Evolutionary conservation across 1,139 yeast genomes (phyloP), one percentile per base, ranked within the genome.

Genomic region (Lodderomyces beijingensis): DNA sequence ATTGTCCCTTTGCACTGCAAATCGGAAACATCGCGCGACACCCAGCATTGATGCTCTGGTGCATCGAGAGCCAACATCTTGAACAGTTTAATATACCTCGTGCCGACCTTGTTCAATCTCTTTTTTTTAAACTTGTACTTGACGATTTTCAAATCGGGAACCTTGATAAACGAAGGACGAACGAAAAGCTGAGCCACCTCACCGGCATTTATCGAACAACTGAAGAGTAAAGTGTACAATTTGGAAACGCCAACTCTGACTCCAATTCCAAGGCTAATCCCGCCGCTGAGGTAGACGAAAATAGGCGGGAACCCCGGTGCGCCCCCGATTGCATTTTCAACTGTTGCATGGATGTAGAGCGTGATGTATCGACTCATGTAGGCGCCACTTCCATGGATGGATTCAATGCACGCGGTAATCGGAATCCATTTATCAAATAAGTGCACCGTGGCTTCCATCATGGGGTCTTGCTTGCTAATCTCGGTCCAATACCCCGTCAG

Each of bases 11-110:
- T 10, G 27, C 45, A 42, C 25, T 34, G 39, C 21, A 42, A 33
- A 28, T 42, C 36, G 9, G 28, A 7, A 2, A 31, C 30, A 19
- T 41, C 27, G 11, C 19, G 25, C 13, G 38, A 29, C 17, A 33
- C 35, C 39, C 42, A 36, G 28, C 45, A 42, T 13, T 38, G 40
- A 34, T 42, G 43, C 14, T 40, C 40, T 2, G 45, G 43, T 6
- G 41, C 27, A 10, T 39, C 45, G 11, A 35, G 16, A 16, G 36
- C 33, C n/a, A 42, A 31, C 37, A 41, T 37, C 23, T 36, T 38
- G 24, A 42, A 42, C 6, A 37, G 35, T 13, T 29, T 34, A 11
- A 40, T 35, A 4, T 17, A 18, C 15, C 27, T 28, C 3, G 30
- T 24, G 16, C 30, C 30, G 13, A 21, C 24, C 14, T 34, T 26